Conservation (phyloP, 2,329 filamentous ascomycete genomes). For the Colletotrichum sp. region DNA sequence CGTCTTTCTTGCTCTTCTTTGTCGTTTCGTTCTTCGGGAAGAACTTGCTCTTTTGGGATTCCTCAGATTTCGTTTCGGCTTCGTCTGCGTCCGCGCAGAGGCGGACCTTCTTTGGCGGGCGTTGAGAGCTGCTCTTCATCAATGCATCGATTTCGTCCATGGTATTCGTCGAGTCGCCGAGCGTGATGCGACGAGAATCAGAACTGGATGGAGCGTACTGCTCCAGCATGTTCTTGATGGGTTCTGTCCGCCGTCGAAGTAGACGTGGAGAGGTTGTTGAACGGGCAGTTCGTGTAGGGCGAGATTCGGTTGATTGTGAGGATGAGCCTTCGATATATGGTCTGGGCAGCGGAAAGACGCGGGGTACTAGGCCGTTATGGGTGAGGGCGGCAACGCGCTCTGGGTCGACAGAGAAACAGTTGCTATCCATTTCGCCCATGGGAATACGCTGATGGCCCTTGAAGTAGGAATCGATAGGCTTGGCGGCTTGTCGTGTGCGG, state of each 20-base stretch:
- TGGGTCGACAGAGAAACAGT: constrained; percentile 62
- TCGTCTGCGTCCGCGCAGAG: constrained; percentile 50
- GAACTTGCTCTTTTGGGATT: constrained; percentile 58
- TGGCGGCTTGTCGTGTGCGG: constrained; percentile 35
- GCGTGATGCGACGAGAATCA: constrained; percentile 4
- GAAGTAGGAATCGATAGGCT: constrained; percentile 63
- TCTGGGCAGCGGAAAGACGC: constrained; percentile 63
- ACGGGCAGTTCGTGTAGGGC: constrained; percentile 20
- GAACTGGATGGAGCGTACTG: background rate
- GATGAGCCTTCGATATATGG: constrained; percentile 53
- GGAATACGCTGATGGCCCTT: constrained; percentile 56
- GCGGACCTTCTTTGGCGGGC: constrained; percentile 63
- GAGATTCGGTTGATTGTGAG: constrained; percentile 23
- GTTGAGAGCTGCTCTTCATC: constrained; percentile 15
- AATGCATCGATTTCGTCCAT: constrained; percentile 18
- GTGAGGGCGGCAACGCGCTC: constrained; percentile 53
- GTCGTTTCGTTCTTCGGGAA: constrained; percentile 43
- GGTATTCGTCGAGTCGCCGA: background rate
- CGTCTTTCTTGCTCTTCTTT: constrained; percentile 40
- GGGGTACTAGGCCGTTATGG: constrained; percentile 53
- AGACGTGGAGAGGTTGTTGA: constrained; percentile 41
- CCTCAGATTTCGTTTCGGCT: constrained; percentile 32
- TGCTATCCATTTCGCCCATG: constrained; percentile 67
- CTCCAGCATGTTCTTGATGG: constrained; percentile 49
- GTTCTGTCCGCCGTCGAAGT: constrained; percentile 58